Percentiles rank a stretch among this genome's conserved stretches.
Evolutionary conservation across 208 protist species (phyloP).

Genomic region (Leishmania major): DNA sequence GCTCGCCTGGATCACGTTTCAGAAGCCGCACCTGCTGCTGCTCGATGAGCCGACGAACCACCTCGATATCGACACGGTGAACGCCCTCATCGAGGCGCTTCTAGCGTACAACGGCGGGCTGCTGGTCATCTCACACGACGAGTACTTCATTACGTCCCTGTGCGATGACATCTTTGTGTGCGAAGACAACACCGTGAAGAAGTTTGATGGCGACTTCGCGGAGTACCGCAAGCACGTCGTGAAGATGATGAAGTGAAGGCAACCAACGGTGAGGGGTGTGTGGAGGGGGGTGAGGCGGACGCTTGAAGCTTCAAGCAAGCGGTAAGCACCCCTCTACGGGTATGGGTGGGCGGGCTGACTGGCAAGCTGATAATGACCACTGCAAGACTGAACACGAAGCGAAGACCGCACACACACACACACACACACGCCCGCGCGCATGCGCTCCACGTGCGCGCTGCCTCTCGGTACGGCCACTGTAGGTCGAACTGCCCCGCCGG

Average conservation of each 20-base stretch:
- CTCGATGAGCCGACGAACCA: constrained; percentile 98
- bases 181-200: constrained; percentile 69
- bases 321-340: background rate
- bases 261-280: background rate
- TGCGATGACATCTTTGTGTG: constrained; percentile 93
- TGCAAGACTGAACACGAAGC: too few relatives aligned
- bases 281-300: background rate
- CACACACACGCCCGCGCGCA: too few relatives aligned
- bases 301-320: background rate
- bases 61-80: constrained; percentile 95
- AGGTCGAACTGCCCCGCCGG: background rate
- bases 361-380: background rate
- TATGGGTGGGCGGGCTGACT: background rate
- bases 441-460: background rate
- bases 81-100: constrained; percentile 93
- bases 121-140: constrained; percentile 93
- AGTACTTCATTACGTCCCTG: constrained; percentile 93
- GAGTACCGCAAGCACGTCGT: constrained; percentile 87
- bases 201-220: constrained; percentile 88
- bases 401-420: background rate
- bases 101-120: constrained; percentile 90
- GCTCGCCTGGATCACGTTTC: constrained; percentile 94
- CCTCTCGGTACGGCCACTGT: background rate
- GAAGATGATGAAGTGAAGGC: constrained; percentile 67
- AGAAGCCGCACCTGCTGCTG: constrained; percentile 93